phyloP scores from a whole-genome alignment of 805 yeast genomes.

The Candida tallmaniae region DNA sequence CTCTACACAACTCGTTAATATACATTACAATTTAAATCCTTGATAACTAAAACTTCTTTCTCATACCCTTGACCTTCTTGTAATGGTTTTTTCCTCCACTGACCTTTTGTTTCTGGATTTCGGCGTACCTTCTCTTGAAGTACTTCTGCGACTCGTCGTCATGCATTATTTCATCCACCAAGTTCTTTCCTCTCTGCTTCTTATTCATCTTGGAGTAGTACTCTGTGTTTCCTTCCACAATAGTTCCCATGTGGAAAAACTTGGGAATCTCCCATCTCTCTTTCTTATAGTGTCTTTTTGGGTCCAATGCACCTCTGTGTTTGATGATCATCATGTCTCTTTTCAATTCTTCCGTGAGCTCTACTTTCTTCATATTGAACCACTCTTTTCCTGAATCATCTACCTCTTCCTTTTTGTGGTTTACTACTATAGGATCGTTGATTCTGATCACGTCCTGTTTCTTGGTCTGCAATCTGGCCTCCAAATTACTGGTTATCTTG shows the following conservation, averaged over 20 bases:
- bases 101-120: slow-evolving; percentile 60
- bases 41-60: slow-evolving; percentile 49
- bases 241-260: slow-evolving; percentile 83
- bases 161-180: slow-evolving; percentile 77
- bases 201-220: slow-evolving; percentile 65
- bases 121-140: slow-evolving; percentile 79
- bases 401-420: slow-evolving; percentile 12
- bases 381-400: slow-evolving; percentile 56
- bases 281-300: slow-evolving; percentile 90
- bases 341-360: slow-evolving; percentile 64
- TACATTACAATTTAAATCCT: neutral
- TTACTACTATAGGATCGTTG: slow-evolving; percentile 42
- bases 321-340: slow-evolving; percentile 76
- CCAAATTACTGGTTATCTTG: slow-evolving; percentile 33
- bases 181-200: slow-evolving; percentile 69
- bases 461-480: slow-evolving; percentile 14
- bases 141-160: slow-evolving; percentile 67
- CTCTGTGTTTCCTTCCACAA: slow-evolving; percentile 78
- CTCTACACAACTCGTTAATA: no score
- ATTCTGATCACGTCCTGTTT: slow-evolving; percentile 25
- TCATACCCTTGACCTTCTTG: slow-evolving; percentile 57
- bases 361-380: slow-evolving; percentile 78
- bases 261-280: slow-evolving; percentile 76
- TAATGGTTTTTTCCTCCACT: slow-evolving; percentile 67
- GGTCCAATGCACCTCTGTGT: slow-evolving; percentile 89